A percentile compares a stretch with the other conserved stretches of the same genome.
Conservation (phyloP, 768 basidiomycete genomes). For the Agaricus blazei region DNA sequence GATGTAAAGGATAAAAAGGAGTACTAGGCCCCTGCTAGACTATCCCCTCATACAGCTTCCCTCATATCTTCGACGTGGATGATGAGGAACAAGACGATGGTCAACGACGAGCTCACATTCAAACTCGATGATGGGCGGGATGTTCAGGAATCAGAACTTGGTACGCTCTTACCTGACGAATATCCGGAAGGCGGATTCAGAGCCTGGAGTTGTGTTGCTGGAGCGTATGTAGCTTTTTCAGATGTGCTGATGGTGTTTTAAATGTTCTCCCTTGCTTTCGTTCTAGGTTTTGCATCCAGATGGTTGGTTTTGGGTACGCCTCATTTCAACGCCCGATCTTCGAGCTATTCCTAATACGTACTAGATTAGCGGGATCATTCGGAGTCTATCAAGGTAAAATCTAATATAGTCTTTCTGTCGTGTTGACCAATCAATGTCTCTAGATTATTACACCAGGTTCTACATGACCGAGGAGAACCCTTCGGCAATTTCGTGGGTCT, state of each 20-base stretch:
- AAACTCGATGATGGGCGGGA: too few species aligned
- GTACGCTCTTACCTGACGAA: too few species aligned
- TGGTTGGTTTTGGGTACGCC: slow-evolving; percentile 19
- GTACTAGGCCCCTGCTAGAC: too few species aligned
- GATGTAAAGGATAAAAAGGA: too few species aligned
- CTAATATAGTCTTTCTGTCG: not conserved
- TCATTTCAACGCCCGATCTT: slow-evolving; percentile 6
- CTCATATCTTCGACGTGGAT: too few species aligned
- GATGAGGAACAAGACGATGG: too few species aligned
- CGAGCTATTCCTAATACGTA: too few species aligned
- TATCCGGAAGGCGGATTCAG: slow-evolving; percentile 13
- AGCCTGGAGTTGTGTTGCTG: slow-evolving; percentile 12
- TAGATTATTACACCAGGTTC: slow-evolving; percentile 22
- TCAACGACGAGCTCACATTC: too few species aligned
- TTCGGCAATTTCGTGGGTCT: slow-evolving; percentile 16
- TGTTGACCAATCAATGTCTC: not conserved
- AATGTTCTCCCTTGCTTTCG: not conserved
- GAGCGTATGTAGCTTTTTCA: slow-evolving; percentile 6
- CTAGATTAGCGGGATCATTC: not conserved
- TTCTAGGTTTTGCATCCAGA: slow-evolving; percentile 14
- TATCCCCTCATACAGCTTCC: too few species aligned
- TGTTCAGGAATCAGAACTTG: too few species aligned
- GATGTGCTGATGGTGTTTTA: too few species aligned
- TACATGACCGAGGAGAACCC: slow-evolving; percentile 18
- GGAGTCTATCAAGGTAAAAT: slow-evolving; percentile 21